Evolutionary conservation across 768 basidiomycete species (phyloP), one percentile per base, ranked within the genome.

Genomic region (Russula virescens): DNA sequence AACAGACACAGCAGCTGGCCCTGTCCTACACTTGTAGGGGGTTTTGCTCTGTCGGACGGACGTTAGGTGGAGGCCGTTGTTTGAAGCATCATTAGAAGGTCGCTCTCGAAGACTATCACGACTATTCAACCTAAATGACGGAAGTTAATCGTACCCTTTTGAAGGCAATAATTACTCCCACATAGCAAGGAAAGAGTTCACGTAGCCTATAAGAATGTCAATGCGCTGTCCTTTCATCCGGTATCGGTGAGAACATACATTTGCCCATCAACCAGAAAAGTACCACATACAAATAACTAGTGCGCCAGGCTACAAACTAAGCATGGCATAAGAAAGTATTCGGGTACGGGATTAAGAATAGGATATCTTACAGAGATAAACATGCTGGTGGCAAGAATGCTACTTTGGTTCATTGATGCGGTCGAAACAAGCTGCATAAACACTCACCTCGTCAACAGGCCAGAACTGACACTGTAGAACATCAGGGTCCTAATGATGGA

Each of bases 201-300:
- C 79, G 64, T 83, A 81, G 65, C 78, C 80, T 81, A 57, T 42
- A 55, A 54, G 61, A 45, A 19, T n/a, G 26, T 66, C 54, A 50
- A 23, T 55, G 14, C 10, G 46, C 47, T 19, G 14, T 23, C 18
- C 7, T 18, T 7, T 26, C n/a, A 13, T 23, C 10, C 13, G 16
- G n/a, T 6, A 31, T 34, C 3, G 38, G 3, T 13, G n/a, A 13
- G 6, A n/a, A 66, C 78, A 63, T 59, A 81, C 81, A 80, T 75
- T 81, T 83, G 38, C 79, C 79, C 48, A 79, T 70, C 26, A 79
- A 65, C 80, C 80, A 83, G 70, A 81, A 81, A 65, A 81, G 78
- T 10, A 77, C 78, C 52, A 80, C 66, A 77, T 78, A 81, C 4
- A 80, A 66, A 67, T 78, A 79, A 65, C 77, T 77, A 34, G 75